phyloP scores from a whole-genome alignment of 176 grass and related monocot genomes.

The Musa troglodytarum region DNA sequence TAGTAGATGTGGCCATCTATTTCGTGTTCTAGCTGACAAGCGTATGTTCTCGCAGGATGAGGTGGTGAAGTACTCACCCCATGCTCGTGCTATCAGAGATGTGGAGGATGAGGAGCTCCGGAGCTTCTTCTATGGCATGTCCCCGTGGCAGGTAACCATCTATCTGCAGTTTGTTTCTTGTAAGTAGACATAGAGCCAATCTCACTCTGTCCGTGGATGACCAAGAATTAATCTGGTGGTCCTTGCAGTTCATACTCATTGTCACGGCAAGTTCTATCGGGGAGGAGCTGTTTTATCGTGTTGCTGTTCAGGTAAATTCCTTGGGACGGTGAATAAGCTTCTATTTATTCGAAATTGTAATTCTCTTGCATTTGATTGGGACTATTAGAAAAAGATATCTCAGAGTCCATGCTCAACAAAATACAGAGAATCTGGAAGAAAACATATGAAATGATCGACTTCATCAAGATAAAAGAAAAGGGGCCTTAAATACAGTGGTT shows the following conservation, averaged over 20 bases:
- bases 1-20: not conserved
- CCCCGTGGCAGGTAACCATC: constrained; percentile 63
- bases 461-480: too few species aligned
- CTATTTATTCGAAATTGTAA: not conserved
- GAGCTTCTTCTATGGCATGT: constrained; percentile 98
- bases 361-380: too few species aligned
- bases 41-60: constrained; percentile 44
- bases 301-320: constrained; percentile 59
- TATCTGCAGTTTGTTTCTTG: not conserved
- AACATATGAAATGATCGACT: too few species aligned
- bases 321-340: not conserved
- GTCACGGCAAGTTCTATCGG: constrained; percentile 78
- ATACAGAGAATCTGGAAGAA: too few species aligned
- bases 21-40: not conserved
- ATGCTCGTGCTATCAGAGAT: constrained; percentile 93
- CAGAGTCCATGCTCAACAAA: too few species aligned
- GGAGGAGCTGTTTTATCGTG: constrained; percentile 91
- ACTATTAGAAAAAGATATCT: too few species aligned
- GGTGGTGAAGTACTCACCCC: constrained; percentile 92
- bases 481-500: too few species aligned
- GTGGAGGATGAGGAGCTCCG: constrained; percentile 96
- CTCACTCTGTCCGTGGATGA: not conserved
- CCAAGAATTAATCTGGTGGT: not conserved
- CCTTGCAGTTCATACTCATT: constrained; percentile 65
- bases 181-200: not conserved